Conservation (phyloP, 768 basidiomycete genomes). For the Panaeolus papilionaceus region DNA sequence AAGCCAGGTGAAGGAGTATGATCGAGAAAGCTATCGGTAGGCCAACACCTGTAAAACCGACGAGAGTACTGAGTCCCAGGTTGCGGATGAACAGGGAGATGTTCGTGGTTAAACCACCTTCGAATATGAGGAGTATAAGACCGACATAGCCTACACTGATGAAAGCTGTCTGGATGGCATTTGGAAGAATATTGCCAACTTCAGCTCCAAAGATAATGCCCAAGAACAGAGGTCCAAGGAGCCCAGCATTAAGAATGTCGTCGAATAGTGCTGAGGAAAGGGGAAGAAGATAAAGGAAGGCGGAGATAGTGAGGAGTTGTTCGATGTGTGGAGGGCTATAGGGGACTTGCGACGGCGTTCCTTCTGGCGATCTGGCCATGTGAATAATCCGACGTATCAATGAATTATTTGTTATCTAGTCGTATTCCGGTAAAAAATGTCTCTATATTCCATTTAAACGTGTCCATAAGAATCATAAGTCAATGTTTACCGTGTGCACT, state of each 20-base stretch:
- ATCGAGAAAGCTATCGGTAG: conserved; percentile 58
- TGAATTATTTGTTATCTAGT: not conserved
- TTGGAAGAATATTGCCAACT: conserved; percentile 48
- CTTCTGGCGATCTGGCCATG: conserved; percentile 26
- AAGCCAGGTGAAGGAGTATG: conserved; percentile 48
- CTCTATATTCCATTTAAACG: not conserved
- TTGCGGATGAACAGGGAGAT: conserved; percentile 50
- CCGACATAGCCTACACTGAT: conserved; percentile 50
- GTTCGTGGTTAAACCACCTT: conserved; percentile 65
- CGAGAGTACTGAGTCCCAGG: conserved; percentile 51
- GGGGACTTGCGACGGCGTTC: conserved; percentile 21
- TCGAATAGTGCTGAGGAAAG: conserved; percentile 49
- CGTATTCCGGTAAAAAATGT: not conserved
- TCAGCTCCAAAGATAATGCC: conserved; percentile 64
- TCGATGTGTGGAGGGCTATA: conserved; percentile 40
- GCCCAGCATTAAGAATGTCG: conserved; percentile 45
- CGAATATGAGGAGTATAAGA: conserved; percentile 58
- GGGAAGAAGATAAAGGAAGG: conserved; percentile 63
- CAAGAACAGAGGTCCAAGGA: conserved; percentile 58
- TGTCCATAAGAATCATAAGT: not conserved
- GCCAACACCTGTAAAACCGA: conserved; percentile 58
- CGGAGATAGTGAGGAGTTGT: conserved; percentile 51
- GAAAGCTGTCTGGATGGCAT: conserved; percentile 48
- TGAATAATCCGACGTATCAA: not conserved
- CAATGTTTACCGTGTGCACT: not conserved